Conservation (phyloP, 2,329 filamentous ascomycete genomes). For the Coniosporium tulheliwenetii region DNA sequence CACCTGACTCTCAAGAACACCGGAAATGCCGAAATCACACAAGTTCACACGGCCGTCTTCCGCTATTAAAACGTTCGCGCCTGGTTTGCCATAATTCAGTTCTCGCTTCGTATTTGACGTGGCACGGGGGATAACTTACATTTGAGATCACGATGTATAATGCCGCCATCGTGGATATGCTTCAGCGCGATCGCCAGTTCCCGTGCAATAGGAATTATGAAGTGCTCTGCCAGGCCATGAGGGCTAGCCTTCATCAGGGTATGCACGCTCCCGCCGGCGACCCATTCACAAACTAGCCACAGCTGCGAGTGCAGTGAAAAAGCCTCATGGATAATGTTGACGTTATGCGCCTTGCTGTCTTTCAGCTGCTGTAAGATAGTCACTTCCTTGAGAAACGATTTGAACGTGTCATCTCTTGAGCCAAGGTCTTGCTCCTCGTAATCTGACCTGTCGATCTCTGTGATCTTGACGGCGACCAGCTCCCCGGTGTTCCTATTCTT, state of each 20-base stretch:
- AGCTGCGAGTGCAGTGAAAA: constrained; percentile 63
- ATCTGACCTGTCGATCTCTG: constrained; percentile 68
- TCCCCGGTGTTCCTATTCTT: constrained; percentile 24
- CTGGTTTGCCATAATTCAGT: constrained; percentile 12
- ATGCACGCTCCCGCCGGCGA: constrained; percentile 65
- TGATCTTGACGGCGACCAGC: constrained; percentile 65
- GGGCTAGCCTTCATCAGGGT: constrained; percentile 39
- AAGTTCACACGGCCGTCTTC: constrained; percentile 65
- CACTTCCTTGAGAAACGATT: constrained; percentile 44
- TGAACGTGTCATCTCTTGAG: constrained; percentile 45
- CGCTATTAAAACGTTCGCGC: constrained; percentile 64
- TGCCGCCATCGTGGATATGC: constrained; percentile 48
- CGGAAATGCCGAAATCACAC: constrained; percentile 74
- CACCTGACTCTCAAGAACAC: constrained; percentile 57
- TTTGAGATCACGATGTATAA: constrained; percentile 51
- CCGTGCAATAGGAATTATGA: constrained; percentile 47
- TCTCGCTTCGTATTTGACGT: too few relatives aligned
- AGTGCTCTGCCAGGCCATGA: constrained; percentile 38
- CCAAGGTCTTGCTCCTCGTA: constrained; percentile 42
- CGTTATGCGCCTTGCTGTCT: constrained; percentile 59
- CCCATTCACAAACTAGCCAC: constrained; percentile 83
- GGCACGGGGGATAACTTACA: constrained; percentile 18
- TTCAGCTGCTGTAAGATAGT: constrained; percentile 55
- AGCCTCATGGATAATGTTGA: constrained; percentile 69
- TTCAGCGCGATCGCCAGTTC: constrained; percentile 46